phyloP scores from a whole-genome alignment of 805 yeast genomes.

The Metschnikowia drakensbergensis region DNA sequence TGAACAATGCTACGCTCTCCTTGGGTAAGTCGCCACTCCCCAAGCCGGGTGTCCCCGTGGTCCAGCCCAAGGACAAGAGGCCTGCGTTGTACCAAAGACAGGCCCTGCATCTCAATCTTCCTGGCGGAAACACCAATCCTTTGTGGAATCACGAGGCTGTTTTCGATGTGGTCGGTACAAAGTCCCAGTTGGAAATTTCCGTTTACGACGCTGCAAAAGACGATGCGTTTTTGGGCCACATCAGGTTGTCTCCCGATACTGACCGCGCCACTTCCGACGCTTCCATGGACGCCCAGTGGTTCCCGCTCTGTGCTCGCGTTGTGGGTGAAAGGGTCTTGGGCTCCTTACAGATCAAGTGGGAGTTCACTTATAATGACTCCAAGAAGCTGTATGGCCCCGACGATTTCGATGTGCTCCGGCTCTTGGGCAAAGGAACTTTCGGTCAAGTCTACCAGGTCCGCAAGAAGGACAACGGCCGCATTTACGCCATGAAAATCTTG shows the following conservation, averaged over 20 bases:
- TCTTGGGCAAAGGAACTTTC: constrained; percentile 94
- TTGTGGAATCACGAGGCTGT: constrained; percentile 90
- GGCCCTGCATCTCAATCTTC: constrained; percentile 32
- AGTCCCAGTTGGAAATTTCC: constrained; percentile 82
- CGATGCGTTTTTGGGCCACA: constrained; percentile 85
- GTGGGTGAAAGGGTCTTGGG: constrained; percentile 77
- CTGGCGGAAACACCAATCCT: constrained; percentile 47
- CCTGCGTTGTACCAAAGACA: constrained; percentile 40
- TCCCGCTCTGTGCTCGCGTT: constrained; percentile 65
- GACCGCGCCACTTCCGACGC: constrained; percentile 35
- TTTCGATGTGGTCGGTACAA: constrained; percentile 85
- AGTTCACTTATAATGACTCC: constrained; percentile 58
- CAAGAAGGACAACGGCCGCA: constrained; percentile 82
- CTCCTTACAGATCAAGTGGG: constrained; percentile 69
- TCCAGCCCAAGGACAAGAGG: constrained; percentile 18
- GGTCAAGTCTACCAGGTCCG: constrained; percentile 97
- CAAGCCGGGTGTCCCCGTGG: constrained; percentile 15
- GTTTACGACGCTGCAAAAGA: constrained; percentile 81
- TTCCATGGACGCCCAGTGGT: constrained; percentile 62
- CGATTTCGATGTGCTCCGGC: constrained; percentile 87
- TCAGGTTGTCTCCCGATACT: constrained; percentile 62
- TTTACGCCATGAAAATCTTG: constrained; percentile 96
- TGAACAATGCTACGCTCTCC: constrained; percentile 73
- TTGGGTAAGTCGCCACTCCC: constrained; percentile 29
- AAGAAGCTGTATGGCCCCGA: constrained; percentile 86